A percentile compares a stretch with the other conserved stretches of the same genome.
phyloP scores from a whole-genome alignment of 306 rosid genomes.

The Ormosia emarginata region DNA sequence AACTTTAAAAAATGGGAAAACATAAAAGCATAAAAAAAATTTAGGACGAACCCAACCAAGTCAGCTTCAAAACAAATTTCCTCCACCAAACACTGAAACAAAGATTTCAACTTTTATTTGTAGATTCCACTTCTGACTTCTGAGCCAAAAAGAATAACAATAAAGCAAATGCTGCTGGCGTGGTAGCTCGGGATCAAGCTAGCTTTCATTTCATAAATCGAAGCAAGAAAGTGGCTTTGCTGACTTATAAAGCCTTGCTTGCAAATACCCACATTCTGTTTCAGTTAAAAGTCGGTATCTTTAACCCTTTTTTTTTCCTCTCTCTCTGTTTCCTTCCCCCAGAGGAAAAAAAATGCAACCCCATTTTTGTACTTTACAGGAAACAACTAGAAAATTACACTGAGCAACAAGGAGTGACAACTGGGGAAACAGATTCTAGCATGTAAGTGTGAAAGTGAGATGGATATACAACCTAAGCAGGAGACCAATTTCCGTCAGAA shows the following conservation, averaged over 20 bases:
- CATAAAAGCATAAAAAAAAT: background rate
- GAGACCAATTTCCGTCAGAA: constrained; percentile 24
- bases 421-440: constrained; percentile 10
- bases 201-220: constrained; percentile 14
- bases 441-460: constrained; percentile 17
- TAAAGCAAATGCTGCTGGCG: constrained; percentile 35
- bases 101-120: constrained; percentile 23
- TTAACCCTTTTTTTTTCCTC: background rate
- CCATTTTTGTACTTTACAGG: background rate
- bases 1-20: background rate
- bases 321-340: constrained; percentile 10
- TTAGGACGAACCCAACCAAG: constrained; percentile 19
- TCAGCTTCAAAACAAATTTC: constrained; percentile 45
- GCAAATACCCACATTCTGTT: constrained; percentile 45
- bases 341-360: background rate
- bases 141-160: constrained; percentile 16
- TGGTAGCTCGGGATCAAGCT: constrained; percentile 30
- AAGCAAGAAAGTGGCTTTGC: constrained; percentile 41
- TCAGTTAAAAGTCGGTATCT: constrained; percentile 52
- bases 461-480: constrained; percentile 9
- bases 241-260: constrained; percentile 35
- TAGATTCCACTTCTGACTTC: constrained; percentile 20
- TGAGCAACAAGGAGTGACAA: background rate
- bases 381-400: background rate
- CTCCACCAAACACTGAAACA: constrained; percentile 38